These are phyloP conservation scores for Gonapodya prolifera DNA, from an alignment of 192 early-diverging fungal species.

Conservation along the genomic window DNA sequence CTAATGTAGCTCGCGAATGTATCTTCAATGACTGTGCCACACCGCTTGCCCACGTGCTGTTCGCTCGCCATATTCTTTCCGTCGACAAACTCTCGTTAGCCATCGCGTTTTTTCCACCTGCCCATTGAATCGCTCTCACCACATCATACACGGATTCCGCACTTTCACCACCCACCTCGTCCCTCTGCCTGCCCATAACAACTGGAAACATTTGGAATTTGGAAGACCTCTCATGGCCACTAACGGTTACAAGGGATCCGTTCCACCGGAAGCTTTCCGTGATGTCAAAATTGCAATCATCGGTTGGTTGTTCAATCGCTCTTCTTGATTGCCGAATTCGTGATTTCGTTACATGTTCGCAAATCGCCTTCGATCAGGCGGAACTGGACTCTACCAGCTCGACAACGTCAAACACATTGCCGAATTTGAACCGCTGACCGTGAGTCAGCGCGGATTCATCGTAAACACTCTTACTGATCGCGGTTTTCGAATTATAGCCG, in stretches of 20 bases:
- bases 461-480: background rate
- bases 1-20: too few species aligned
- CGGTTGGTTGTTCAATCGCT: background rate
- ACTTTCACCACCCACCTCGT: too few species aligned
- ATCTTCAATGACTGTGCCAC: too few species aligned
- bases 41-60: too few species aligned
- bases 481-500: slow-evolving; percentile 22
- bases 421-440: slow-evolving; percentile 77
- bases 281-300: slow-evolving; percentile 4
- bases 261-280: background rate
- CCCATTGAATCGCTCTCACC: too few species aligned
- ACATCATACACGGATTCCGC: too few species aligned
- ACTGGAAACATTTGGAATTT: too few species aligned
- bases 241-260: background rate
- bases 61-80: too few species aligned
- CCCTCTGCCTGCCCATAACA: too few species aligned
- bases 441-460: slow-evolving; percentile 16
- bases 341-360: background rate
- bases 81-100: too few species aligned
- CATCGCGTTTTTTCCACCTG: too few species aligned
- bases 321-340: background rate
- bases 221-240: too few species aligned
- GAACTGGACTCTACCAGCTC: slow-evolving; percentile 82
- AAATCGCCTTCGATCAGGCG: slow-evolving; percentile 33
- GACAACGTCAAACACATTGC: slow-evolving; percentile 65